Evolutionary conservation across 176 grass and related monocot genomes (phyloP), one percentile per base, ranked within the genome.

Genomic region (barley (Hordeum vulgare)): DNA sequence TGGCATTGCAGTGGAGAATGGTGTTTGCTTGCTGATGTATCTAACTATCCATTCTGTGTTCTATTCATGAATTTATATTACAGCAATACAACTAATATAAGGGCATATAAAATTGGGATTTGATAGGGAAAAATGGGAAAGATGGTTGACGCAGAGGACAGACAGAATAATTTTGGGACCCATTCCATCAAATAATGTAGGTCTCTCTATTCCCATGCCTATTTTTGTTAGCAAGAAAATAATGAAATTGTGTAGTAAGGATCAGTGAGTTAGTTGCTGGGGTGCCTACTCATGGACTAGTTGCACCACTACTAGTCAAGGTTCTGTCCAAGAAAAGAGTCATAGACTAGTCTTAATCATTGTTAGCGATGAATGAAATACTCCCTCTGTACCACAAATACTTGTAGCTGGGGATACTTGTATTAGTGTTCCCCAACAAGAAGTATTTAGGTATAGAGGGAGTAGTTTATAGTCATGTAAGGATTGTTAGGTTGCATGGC

Each of bases 91-190:
- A 86, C 90, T 90, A 70, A 94, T 91, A 66, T 40, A 83, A 83
- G 68, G 53, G 80, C 70, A 85, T 80, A 47, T 60, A 84, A 77
- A 89, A 93, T 86, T 84, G 86, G 83, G 84, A 86, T 92, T 94
- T 97, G 62, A 90, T 94, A 94, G 91, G 91, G 36, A 59, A 39
- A 87, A 94, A 73, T 94, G 90, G 66, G 82, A 84, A 94, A 77
- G 90, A 91, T 79, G 90, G 95, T 91, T 97, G 90, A 97, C 81
- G 81, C 89, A 82, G 81, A 82, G 85, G 81, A 75, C 23, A 12
- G 74, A 59, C 75, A 84, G 60, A 85, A 80, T 83, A 74, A 86
- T 80, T 80, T 72, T 77, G 68, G 77, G 84, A 58, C 66, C 31
- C 27, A 86, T 89, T 41, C 36, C 64, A 20, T 89, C 87, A 89